phyloP scores from a whole-genome alignment of 2,329 filamentous ascomycete genomes.

The Lomentospora prolificans region DNA sequence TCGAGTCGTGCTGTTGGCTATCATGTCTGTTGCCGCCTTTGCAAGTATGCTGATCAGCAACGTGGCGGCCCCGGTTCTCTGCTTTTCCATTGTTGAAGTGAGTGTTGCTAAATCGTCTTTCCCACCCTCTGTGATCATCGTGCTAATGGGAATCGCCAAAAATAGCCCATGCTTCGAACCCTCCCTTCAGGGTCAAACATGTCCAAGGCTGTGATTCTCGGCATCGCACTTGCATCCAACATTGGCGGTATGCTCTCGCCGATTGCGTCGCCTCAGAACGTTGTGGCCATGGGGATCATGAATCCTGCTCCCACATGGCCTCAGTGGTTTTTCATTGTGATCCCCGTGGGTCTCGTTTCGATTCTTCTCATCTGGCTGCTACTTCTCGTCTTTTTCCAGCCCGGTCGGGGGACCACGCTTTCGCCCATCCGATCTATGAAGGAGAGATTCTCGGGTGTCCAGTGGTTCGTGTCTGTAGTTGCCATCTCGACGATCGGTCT shows the following conservation, averaged over 20 bases:
- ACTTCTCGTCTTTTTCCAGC: constrained; percentile 75
- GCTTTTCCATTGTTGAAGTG: constrained; percentile 94
- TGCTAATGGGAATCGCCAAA: no score
- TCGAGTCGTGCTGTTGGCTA: constrained; percentile 81
- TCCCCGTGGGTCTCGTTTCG: constrained; percentile 85
- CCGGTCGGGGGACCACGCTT: constrained; percentile 76
- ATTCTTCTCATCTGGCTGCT: constrained; percentile 84
- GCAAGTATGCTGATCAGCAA: constrained; percentile 99
- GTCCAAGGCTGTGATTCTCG: constrained; percentile 89
- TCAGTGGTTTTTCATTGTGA: constrained; percentile 91
- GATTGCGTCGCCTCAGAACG: constrained; percentile 94
- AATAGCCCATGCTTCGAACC: constrained; percentile 85
- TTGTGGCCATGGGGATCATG: constrained; percentile 96
- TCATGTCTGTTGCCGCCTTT: constrained; percentile 97
- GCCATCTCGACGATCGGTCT: constrained; percentile 77
- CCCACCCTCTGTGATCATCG: background rate
- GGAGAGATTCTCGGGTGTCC: constrained; percentile 77
- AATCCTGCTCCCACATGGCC: constrained; percentile 83
- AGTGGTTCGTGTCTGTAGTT: constrained; percentile 84
- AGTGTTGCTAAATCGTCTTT: background rate
- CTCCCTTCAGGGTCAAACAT: constrained; percentile 83
- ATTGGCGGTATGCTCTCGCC: constrained; percentile 94
- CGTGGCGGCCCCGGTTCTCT: constrained; percentile 90
- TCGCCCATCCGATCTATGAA: constrained; percentile 84
- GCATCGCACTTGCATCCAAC: constrained; percentile 90